Evolutionary conservation across 208 protist species (phyloP), one percentile per base, ranked within the genome.

Genomic region (Trypanosoma mega): DNA sequence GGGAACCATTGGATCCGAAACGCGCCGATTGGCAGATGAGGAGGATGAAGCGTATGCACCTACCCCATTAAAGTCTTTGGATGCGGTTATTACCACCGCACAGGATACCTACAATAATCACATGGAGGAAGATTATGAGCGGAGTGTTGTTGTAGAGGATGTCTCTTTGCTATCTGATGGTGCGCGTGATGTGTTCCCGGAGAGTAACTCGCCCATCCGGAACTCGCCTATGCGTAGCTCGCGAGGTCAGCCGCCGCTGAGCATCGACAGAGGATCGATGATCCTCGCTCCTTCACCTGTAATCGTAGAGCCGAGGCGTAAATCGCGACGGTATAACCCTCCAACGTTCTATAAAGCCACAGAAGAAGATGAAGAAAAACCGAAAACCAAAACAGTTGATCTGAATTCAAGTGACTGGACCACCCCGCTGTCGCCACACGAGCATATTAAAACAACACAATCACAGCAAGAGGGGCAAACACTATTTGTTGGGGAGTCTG

Each of bases 141-240:
- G 14, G 11, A 12, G 23, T 30, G 14, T 50, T 6, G 6, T 23
- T 36, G 24, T 34, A 23, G 63, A 56, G 47, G 24, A 55, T 54
- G n/a, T 63, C 18, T 53, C 53, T 36, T 14, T 63, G 52, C 27
- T 56, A 20, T 58, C 41, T 34, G 61, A 51, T n/a, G 7, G 41
- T 20, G 29, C 6, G 23, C 49, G 7, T n/a, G 61, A 41, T 16
- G 29, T 51, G n/a, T 43, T 67, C 34, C 27, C 37, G 4, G 27
- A 24, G 2, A 11, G 34, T 20, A 16, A 16, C 12, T 67, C 51
- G 11, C 41, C 43, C 37, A 18, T 26, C 18, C n/a, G 20, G n/a
- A 37, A 29, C 33, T 29, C 36, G 14, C 14, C 12, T 6, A n/a
- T n/a, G n/a, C n/a, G n/a, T n/a, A n/a, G n/a, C n/a, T 63, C 7